Percentiles rank a stretch among this genome's conserved stretches.
phyloP scores from a whole-genome alignment of 78 protist species.

The Dictyostelium capitatum region DNA sequence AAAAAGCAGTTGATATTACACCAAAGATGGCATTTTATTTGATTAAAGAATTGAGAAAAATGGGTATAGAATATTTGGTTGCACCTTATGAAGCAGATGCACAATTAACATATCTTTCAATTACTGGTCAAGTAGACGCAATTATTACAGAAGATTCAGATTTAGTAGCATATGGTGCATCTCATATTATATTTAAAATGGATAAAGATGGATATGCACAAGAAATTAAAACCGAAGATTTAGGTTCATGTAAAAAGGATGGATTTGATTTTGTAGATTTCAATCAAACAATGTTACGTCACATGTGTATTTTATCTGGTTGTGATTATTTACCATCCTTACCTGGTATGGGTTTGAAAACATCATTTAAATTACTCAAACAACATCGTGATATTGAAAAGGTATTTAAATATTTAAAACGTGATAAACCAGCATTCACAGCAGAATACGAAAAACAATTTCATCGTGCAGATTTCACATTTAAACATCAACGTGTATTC shows the following conservation, averaged over 20 bases:
- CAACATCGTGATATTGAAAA: slow-evolving; percentile 44
- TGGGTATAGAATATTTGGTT: slow-evolving; percentile 88
- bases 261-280: slow-evolving; percentile 42
- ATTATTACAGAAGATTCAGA: slow-evolving; percentile 98
- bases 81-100: slow-evolving; percentile 99
- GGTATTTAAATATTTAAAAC: slow-evolving; percentile 19
- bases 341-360: slow-evolving; percentile 95
- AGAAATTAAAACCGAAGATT: slow-evolving; percentile 44
- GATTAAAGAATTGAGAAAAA: slow-evolving; percentile 77
- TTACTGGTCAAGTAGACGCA: slow-evolving; percentile 79
- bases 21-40: slow-evolving; percentile 87
- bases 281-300: slow-evolving; percentile 66
- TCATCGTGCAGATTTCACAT: slow-evolving; percentile 86
- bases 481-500: slow-evolving; percentile 86
- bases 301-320: slow-evolving; percentile 96
- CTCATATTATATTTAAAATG: slow-evolving; percentile 85
- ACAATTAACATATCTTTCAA: slow-evolving; percentile 96
- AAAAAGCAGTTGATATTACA: slow-evolving; percentile 88
- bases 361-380: slow-evolving; percentile 84
- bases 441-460: slow-evolving; percentile 79
- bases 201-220: slow-evolving; percentile 86
- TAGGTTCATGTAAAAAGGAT: slow-evolving; percentile 37
- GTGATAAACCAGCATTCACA: slow-evolving; percentile 23
- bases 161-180: slow-evolving; percentile 93
- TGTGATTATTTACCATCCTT: slow-evolving; percentile 97